These are phyloP conservation scores for Blastobotrys peoriensis DNA, from an alignment of 805 yeast species.

Conservation along the genomic window DNA sequence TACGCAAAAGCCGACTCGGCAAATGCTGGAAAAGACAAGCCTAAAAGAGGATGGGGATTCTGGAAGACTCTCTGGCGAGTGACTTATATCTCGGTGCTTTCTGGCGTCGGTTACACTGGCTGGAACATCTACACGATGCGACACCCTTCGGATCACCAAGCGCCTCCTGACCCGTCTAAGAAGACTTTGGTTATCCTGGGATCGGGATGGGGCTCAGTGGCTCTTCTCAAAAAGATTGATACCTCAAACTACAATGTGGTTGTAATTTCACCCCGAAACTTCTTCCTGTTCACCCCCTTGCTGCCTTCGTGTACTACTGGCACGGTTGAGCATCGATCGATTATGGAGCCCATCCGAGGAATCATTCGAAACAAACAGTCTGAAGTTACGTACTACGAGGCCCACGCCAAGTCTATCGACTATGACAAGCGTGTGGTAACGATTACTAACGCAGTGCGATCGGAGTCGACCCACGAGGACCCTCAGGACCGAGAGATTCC, in stretches of 20 bases:
- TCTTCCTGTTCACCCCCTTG: constrained; percentile 92
- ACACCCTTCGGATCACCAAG: constrained; percentile 33
- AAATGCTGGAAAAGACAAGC: constrained; percentile 12
- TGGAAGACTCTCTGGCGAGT: constrained; percentile 42
- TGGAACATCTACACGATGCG: constrained; percentile 41
- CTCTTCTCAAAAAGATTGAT: constrained; percentile 77
- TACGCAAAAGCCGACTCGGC: too few relatives aligned
- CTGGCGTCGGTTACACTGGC: constrained; percentile 52
- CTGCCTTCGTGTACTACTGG: constrained; percentile 95
- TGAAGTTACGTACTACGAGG: constrained; percentile 82
- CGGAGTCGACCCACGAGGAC: constrained; percentile 29
- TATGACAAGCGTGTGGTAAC: constrained; percentile 59
- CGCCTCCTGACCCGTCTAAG: constrained; percentile 49
- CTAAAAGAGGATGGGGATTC: constrained; percentile 24
- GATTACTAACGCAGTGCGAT: constrained; percentile 36
- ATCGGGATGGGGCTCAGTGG: constrained; percentile 93
- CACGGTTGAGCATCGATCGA: constrained; percentile 80
- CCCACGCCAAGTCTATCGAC: constrained; percentile 82
- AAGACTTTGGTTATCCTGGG: constrained; percentile 65
- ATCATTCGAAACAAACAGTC: constrained; percentile 70
- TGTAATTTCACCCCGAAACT: constrained; percentile 89
- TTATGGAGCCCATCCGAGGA: constrained; percentile 87
- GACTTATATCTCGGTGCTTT: constrained; percentile 44
- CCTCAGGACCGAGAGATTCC: constrained; percentile 40
- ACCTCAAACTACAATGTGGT: constrained; percentile 83